These are phyloP conservation scores for Melastoma candidum DNA, from an alignment of 441 rosid genomes.

Conservation along the genomic window DNA sequence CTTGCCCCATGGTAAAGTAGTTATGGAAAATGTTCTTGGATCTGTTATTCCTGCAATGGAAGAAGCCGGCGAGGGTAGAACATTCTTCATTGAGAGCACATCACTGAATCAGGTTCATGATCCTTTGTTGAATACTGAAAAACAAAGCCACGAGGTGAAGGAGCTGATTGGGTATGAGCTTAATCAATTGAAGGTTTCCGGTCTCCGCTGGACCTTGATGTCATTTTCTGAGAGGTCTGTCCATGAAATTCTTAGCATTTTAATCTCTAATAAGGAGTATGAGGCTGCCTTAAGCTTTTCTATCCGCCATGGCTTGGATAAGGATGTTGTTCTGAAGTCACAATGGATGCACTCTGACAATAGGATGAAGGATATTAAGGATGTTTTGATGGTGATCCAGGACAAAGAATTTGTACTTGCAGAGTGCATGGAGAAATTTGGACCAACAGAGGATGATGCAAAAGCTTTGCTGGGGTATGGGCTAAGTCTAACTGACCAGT, in stretches of 20 bases:
- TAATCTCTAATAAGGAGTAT: slow-evolving; percentile 52
- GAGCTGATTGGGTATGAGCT: slow-evolving; percentile 29
- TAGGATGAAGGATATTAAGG: slow-evolving; percentile 49
- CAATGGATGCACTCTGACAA: slow-evolving; percentile 74
- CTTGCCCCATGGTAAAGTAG: slow-evolving; percentile 37
- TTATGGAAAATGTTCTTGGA: slow-evolving; percentile 44
- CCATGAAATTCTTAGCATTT: slow-evolving; percentile 67
- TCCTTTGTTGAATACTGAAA: slow-evolving; percentile 26
- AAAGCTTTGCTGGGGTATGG: slow-evolving; percentile 75
- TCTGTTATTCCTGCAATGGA: slow-evolving; percentile 61
- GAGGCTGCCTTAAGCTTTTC: slow-evolving; percentile 80
- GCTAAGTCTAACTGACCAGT: slow-evolving; percentile 45
- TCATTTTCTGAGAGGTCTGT: slow-evolving; percentile 75
- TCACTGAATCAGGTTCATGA: slow-evolving; percentile 24
- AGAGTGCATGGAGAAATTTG: slow-evolving; percentile 72
- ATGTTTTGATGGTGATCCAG: slow-evolving; percentile 52
- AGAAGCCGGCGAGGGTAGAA: slow-evolving; percentile 49
- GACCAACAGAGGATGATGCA: slow-evolving; percentile 70
- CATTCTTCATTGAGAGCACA: slow-evolving; percentile 61
- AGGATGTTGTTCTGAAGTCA: slow-evolving; percentile 72
- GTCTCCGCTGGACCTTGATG: slow-evolving; percentile 55
- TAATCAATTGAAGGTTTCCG: slow-evolving; percentile 30
- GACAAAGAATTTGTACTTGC: slow-evolving; percentile 70
- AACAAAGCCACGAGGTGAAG: slow-evolving; percentile 20
- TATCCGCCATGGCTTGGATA: slow-evolving; percentile 63